Conservation (phyloP, 495 filamentous ascomycete genomes). For the Mycothermus thermophilus region DNA sequence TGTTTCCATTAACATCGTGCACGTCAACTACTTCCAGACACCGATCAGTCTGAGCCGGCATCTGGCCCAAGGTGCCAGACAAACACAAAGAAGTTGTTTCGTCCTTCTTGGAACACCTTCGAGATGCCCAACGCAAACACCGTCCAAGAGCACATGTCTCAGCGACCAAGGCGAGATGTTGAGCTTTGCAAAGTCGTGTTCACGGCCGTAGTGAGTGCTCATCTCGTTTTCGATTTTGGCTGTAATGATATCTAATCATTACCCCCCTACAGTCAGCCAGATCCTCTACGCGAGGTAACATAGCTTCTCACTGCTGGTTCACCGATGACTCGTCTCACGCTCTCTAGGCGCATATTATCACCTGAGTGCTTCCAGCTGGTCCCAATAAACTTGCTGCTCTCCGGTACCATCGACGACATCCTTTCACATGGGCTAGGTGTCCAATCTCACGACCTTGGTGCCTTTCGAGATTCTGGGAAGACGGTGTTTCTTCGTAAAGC, state of each 20-base stretch:
- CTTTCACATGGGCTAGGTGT: constrained; percentile 4
- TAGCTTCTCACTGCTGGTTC: no score
- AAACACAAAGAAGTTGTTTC: no score
- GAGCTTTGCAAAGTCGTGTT: constrained; percentile 14
- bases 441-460: constrained; percentile 2
- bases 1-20: not conserved
- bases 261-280: constrained; percentile 10
- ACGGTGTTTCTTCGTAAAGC: constrained; percentile 10
- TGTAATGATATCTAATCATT: not conserved
- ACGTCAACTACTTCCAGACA: not conserved
- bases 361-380: constrained; percentile 12
- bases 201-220: constrained; percentile 8
- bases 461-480: constrained; percentile 5
- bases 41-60: no score
- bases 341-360: constrained; percentile 9
- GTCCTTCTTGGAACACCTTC: not conserved
- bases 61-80: no score
- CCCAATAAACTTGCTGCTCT: constrained; percentile 1
- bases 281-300: constrained; percentile 14
- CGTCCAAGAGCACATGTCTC: not conserved
- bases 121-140: not conserved
- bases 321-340: not conserved
- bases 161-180: constrained; percentile 5
- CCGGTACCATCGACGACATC: constrained; percentile 8
- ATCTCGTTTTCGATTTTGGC: not conserved